Percentiles rank a stretch among this genome's conserved stretches.
phyloP scores from a whole-genome alignment of 306 rosid genomes.

The Lathyrus oleraceus region DNA sequence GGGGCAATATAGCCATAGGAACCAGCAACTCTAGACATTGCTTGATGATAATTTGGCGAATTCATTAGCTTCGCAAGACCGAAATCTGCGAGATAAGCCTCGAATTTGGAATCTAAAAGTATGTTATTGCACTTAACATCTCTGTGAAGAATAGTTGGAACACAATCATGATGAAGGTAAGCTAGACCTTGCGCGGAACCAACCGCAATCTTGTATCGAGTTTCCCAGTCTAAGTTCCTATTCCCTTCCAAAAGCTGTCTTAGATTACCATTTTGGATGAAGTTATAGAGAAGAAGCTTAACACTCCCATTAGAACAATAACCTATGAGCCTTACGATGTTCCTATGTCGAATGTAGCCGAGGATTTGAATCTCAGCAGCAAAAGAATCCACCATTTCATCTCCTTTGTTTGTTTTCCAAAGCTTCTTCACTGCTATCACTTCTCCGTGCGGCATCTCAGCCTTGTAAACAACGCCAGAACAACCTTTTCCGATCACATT shows the following conservation, averaged over 20 bases:
- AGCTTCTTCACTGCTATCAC: slow-evolving; percentile 92
- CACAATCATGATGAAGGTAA: slow-evolving; percentile 96
- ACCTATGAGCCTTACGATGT: slow-evolving; percentile 88
- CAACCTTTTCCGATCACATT: slow-evolving; percentile 93
- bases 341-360: slow-evolving; percentile 91
- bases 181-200: slow-evolving; percentile 95
- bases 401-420: slow-evolving; percentile 88
- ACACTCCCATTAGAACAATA: slow-evolving; percentile 89
- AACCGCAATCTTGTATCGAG: slow-evolving; percentile 90
- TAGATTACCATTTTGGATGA: slow-evolving; percentile 86
- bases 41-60: slow-evolving; percentile 79
- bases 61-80: slow-evolving; percentile 94
- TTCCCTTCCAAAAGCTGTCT: slow-evolving; percentile 79
- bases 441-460: slow-evolving; percentile 80
- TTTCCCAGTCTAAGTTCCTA: slow-evolving; percentile 92
- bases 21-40: slow-evolving; percentile 96
- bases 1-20: slow-evolving; percentile 99
- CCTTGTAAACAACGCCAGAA: slow-evolving; percentile 80
- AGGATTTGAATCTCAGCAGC: slow-evolving; percentile 97
- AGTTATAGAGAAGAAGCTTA: slow-evolving; percentile 93
- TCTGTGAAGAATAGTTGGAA: slow-evolving; percentile 90
- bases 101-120: slow-evolving; percentile 84
- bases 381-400: slow-evolving; percentile 77
- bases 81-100: slow-evolving; percentile 91
- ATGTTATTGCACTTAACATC: slow-evolving; percentile 98